phyloP scores from a whole-genome alignment of 2,329 filamentous ascomycete genomes.

The Aureobasidium sp. region DNA sequence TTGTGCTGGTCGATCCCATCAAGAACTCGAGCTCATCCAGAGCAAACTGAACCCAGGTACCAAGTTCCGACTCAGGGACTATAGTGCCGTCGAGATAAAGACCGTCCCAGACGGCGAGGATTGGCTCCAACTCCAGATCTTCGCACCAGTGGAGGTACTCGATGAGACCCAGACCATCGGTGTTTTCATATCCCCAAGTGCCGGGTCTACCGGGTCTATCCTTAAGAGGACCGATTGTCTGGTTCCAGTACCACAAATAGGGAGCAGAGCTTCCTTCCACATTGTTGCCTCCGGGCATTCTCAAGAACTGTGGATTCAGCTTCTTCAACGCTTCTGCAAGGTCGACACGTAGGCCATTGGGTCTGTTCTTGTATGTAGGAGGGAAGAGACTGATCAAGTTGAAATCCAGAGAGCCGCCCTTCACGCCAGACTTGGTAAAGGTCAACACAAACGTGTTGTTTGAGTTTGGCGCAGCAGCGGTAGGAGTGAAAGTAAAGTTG shows the following conservation, averaged over 20 bases:
- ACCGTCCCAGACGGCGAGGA: constrained; percentile 54
- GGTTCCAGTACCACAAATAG: constrained; percentile 42
- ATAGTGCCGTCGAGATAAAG: constrained; percentile 48
- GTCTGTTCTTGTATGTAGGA: constrained; percentile 50
- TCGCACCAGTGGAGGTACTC: constrained; percentile 51
- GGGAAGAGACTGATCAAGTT: constrained; percentile 55
- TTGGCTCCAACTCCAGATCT: constrained; percentile 51
- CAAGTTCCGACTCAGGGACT: constrained; percentile 42
- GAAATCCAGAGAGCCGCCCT: constrained; percentile 45
- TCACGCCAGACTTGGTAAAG: constrained; percentile 42
- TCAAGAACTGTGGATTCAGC: constrained; percentile 50
- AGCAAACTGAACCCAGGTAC: constrained; percentile 52
- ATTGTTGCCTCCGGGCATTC: constrained; percentile 57
- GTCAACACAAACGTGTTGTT: constrained; percentile 45
- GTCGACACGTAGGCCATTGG: constrained; percentile 52
- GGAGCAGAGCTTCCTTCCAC: constrained; percentile 41
- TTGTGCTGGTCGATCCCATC: constrained; percentile 46
- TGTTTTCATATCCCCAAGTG: constrained; percentile 56
- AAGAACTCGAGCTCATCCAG: constrained; percentile 60
- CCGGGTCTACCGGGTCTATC: constrained; percentile 47
- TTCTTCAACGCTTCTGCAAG: constrained; percentile 48
- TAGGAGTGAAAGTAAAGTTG: constrained; percentile 26
- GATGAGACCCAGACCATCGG: constrained; percentile 54
- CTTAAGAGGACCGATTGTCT: constrained; percentile 49
- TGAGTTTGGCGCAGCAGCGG: constrained; percentile 25